Evolutionary conservation across 345 rosid species (phyloP), one percentile per base, ranked within the genome.

Genomic region (Rhizophora mangle): DNA sequence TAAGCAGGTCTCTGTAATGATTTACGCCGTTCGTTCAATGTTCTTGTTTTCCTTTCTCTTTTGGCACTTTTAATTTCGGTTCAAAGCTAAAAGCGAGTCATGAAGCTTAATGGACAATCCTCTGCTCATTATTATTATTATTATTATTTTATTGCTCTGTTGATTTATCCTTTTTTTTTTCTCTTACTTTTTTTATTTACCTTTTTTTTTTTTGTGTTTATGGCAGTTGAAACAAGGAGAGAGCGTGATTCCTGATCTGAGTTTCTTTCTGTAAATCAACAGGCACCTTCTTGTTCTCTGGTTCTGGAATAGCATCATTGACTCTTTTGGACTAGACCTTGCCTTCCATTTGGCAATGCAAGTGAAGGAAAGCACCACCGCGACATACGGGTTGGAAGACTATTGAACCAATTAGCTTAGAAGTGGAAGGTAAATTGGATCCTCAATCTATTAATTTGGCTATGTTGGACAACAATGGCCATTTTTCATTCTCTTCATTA

Each of bases 91-190:
- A 87, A 77, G 84, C 65, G 53, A 72, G 75, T 37, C 70, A 74
- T 82, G 82, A 77, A 56, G 79, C 86, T 74, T 79, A 65, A 74
- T 71, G 58, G 69, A 64, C 76, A 81, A 83, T 83, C 79, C 72
- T 70, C 68, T 9, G 16, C 47, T 49, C 27, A 43, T 51, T 76
- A 11, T 24, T 20, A 24, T 61, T 5, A 26, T n/a, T 9, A 30
- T 59, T 55, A 3, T 32, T 32, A 32, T 32, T 32, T 32, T 32
- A 32, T 43, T 43, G 49, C 49, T 43, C 15, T 0, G 18, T 43
- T 15, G 18, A 43, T 43, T 13, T 43, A 11, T 13, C 31, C n/a
- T n/a, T n/a, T 39, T 21, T 47, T 27, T 6, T 43, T 80, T 66
- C 75, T 79, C 79, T 75, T 26, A 8, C 11, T 39, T 13, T 2